Percentiles rank a stretch among this genome's conserved stretches.
These are phyloP conservation scores for Dryadomyces quercivorus DNA, from an alignment of 2,329 filamentous ascomycete species.

Conservation along the genomic window DNA sequence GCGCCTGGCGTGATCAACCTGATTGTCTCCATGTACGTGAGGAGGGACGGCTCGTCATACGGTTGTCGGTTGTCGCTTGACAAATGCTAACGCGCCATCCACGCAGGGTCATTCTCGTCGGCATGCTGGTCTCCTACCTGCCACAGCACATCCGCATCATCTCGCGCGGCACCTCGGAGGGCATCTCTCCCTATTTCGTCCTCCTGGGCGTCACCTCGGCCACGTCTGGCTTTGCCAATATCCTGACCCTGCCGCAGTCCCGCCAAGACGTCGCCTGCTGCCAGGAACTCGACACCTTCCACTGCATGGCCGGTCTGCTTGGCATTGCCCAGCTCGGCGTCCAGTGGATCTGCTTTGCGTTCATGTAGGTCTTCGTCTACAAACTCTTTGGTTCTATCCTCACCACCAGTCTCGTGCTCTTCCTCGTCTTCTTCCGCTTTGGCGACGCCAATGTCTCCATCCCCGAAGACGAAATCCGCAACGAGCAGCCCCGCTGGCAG, in stretches of 20 bases:
- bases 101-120: conserved; percentile 60
- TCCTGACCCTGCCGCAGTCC: conserved; percentile 75
- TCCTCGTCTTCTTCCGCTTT: conserved; percentile 83
- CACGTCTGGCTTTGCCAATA: conserved; percentile 83
- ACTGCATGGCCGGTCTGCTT: conserved; percentile 74
- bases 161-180: conserved; percentile 71
- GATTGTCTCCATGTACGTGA: conserved; percentile 40
- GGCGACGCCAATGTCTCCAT: conserved; percentile 37
- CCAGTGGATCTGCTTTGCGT: conserved; percentile 83
- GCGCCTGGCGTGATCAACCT: conserved; percentile 42
- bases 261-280: conserved; percentile 79
- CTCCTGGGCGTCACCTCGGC: conserved; percentile 86
- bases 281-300: conserved; percentile 63
- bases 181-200: conserved; percentile 91
- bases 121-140: conserved; percentile 84
- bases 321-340: conserved; percentile 84
- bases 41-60: neutral
- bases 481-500: conserved; percentile 55
- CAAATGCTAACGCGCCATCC: no score
- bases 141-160: conserved; percentile 94
- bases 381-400: neutral
- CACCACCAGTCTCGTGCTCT: conserved; percentile 59
- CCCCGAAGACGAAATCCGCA: conserved; percentile 31
- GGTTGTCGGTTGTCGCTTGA: no score
- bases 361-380: conserved; percentile 55